These are phyloP conservation scores for Pseudopithomyces chartarum DNA, from an alignment of 2,329 filamentous ascomycete species.

Conservation along the genomic window DNA sequence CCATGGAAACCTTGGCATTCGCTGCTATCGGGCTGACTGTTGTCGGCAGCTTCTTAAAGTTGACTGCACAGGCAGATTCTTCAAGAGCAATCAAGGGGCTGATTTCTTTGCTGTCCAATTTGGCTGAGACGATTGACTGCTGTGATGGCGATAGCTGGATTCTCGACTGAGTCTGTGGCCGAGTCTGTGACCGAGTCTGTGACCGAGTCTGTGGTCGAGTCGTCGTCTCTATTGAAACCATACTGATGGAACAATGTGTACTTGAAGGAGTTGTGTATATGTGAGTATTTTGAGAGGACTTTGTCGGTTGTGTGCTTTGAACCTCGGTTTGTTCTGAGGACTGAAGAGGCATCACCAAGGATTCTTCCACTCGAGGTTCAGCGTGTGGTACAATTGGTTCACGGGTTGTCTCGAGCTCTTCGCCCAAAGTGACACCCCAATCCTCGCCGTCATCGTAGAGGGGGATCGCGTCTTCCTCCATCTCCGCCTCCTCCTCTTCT, in stretches of 20 bases:
- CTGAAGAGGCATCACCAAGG: too few relatives aligned
- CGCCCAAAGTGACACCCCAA: neutral
- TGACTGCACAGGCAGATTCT: neutral
- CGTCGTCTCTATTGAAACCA: neutral
- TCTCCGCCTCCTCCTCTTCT: neutral
- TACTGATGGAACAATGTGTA: neutral
- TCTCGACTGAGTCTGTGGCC: too few relatives aligned
- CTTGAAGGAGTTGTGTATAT: neutral
- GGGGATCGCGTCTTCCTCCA: neutral
- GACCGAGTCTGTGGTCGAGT: neutral
- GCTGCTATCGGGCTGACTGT: slow-evolving; percentile 30
- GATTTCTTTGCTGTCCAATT: neutral
- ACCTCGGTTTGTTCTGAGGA: too few relatives aligned
- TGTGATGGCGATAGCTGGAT: neutral
- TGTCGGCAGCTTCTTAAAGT: slow-evolving; percentile 28
- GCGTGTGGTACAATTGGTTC: neutral
- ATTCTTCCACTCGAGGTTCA: neutral
- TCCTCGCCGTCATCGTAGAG: neutral
- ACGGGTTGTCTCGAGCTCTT: neutral
- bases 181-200: neutral
- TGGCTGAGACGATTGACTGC: neutral
- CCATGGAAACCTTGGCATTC: slow-evolving; percentile 23
- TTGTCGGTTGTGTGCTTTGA: too few relatives aligned
- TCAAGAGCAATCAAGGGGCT: neutral
- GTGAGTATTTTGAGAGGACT: too few relatives aligned